A percentile compares a stretch with the other conserved stretches of the same genome.
These are phyloP conservation scores for Cylindrotheca closterium DNA, from an alignment of 108 stramenopile genomes.

Conservation along the genomic window DNA sequence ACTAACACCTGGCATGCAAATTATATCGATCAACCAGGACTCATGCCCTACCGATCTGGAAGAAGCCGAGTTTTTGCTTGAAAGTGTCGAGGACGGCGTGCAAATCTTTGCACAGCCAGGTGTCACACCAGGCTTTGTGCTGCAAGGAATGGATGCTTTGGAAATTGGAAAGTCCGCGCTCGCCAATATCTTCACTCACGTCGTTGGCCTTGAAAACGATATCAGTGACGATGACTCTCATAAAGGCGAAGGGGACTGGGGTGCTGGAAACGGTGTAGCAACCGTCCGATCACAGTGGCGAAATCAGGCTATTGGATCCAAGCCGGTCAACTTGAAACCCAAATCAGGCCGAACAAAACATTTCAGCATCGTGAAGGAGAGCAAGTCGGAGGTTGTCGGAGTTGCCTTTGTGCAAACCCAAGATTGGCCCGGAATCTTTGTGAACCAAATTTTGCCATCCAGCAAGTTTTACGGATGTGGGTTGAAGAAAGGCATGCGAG, in stretches of 20 bases:
- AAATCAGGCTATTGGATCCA: too few relatives aligned
- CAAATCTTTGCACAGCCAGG: neutral
- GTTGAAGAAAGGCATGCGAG: constrained; percentile 9
- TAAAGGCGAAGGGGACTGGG: too few relatives aligned
- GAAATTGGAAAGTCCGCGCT: too few relatives aligned
- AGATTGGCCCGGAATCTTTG: neutral
- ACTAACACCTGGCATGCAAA: neutral
- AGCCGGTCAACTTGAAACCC: too few relatives aligned
- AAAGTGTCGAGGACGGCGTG: neutral
- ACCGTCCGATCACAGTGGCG: too few relatives aligned
- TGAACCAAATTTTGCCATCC: constrained; percentile 14
- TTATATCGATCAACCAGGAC: neutral
- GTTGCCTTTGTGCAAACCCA: neutral
- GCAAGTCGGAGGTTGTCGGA: neutral
- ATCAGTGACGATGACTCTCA: too few relatives aligned
- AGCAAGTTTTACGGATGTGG: constrained; percentile 16
- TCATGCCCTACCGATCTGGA: neutral
- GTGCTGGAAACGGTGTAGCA: too few relatives aligned
- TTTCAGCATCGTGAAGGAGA: neutral
- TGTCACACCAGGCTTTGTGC: neutral
- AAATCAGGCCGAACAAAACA: too few relatives aligned
- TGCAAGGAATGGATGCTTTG: too few relatives aligned
- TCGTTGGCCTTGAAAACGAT: too few relatives aligned
- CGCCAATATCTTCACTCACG: too few relatives aligned
- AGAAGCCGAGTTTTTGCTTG: neutral